Evolutionary conservation across 352 stramenopile genomes (phyloP), one percentile per base, ranked within the genome.

Genomic region (Pythium phragmitis): DNA sequence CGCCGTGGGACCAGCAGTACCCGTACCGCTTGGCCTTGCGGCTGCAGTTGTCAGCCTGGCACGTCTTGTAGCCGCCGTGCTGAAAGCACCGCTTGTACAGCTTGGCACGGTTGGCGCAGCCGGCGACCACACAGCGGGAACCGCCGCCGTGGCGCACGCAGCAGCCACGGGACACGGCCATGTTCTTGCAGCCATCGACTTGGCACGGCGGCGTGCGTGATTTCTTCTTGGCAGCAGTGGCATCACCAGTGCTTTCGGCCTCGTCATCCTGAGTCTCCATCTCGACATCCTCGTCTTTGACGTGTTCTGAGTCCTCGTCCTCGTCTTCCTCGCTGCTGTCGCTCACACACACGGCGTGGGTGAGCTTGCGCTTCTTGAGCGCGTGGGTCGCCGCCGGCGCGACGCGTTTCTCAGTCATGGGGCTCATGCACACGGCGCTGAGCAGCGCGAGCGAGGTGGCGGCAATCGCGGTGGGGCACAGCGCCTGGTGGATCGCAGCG

Each of bases 1-100:
- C 85, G 51, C 83, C 83, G 39, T 93, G 85, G 21, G 85, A 89
- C 77, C 82, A 91, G 72, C 85, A 93, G 68, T 88, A 81, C 53
- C 85, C 85, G 65, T 89, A 89, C n/a, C 82, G 82, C 68, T 91
- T 91, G 66, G 85, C 82, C 52, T 89, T 89, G 64, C 76, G 78
- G 57, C 63, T 76, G 73, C 85, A 93, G 45, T 79, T 74, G 2
- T 85, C 73, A 11, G 79, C 72, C 28, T 79, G 68, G 70, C 85
- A 93, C 42, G 76, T 87, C 42, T 88, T 89, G 39, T 76, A 88
- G 42, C 81, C 81, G 33, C 79, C 81, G 71, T 91, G 82, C 67
- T 91, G 82, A 67, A 91, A 91, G 76, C 82, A 91, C 60, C 76
- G 76, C 67, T 88, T 89, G 64, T 83, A 79, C 37, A 88, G 74